Base-by-base conservation (phyloP, 1,284 basidiomycete genomes). In the Boletus subluridellus region DNA sequence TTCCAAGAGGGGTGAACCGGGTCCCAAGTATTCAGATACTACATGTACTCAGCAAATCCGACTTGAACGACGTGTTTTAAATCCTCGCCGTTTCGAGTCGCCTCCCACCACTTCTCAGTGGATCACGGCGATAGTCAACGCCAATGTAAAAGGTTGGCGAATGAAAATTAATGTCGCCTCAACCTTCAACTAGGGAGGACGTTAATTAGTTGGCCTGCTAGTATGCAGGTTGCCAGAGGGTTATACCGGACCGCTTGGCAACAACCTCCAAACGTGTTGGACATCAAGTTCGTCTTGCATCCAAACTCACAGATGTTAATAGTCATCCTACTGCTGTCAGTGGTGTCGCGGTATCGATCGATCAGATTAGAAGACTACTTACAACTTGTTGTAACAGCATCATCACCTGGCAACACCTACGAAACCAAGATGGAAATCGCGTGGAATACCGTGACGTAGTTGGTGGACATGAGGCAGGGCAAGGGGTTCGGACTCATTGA, bases 401-500 rank as follows among this genome's bases (percentile, higher is more conserved):
- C 39, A 30, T 51, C 41, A 39, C 51, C 24, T 38, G 44, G 38
- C 34, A 49, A 38, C 34, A 42, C 49, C 44, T 26, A 9, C 14
- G 14, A 45, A 52, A 47, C 55, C 47, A 56, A 58, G 59, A 69
- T 65, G 50, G 52, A 55, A 69, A 67, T 50, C 49, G 46, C 52
- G 55, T 50, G 55, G 26, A 63, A 52, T 42, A 21, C 21, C 21
- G 21, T 21, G 21, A 30, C 57, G 39, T 17, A 54, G 46, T 48
- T 34, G 26, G 26, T 44, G 42, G 50, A 52, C 66, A 59, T 46
- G 69, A 66, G 66, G 69, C 66, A 49, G 51, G 47, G 54, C 38
- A 49, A 50, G 35, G 48, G 49, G 50, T 45, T 58, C 37, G 42
- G 48, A 39, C 52, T 52, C 56, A 53, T 49, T 46, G 38, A 35